These are phyloP conservation scores for Pseudogymnoascus sp. DNA, from an alignment of 2,329 filamentous ascomycete species.

Conservation along the genomic window DNA sequence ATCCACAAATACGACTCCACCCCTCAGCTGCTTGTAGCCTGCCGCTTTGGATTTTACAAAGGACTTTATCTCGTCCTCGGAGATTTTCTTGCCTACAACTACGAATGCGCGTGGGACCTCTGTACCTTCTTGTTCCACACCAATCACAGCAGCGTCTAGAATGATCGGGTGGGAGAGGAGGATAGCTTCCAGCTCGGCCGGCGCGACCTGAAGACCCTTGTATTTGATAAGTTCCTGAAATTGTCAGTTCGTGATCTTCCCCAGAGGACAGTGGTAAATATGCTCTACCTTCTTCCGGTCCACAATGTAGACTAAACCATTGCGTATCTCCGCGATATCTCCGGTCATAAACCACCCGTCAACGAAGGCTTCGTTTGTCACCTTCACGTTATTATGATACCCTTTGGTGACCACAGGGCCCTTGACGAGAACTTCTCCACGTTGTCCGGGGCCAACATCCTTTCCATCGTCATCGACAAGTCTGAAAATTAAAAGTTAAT, in stretches of 20 bases:
- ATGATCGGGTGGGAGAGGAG: constrained; percentile 32
- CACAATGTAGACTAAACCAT: constrained; percentile 50
- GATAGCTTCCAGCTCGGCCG: constrained; percentile 35
- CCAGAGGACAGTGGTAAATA: not conserved
- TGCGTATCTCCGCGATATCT: constrained; percentile 23
- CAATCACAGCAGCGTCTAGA: constrained; percentile 54
- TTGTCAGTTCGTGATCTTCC: not conserved
- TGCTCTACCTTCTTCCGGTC: constrained; percentile 53
- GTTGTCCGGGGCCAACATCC: constrained; percentile 43
- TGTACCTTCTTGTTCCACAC: constrained; percentile 36
- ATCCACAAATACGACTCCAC: constrained; percentile 61
- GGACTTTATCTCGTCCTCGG: constrained; percentile 45
- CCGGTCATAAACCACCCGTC: not conserved
- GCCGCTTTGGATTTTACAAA: constrained; percentile 54
- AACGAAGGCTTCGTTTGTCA: not conserved
- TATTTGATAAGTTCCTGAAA: constrained; percentile 41
- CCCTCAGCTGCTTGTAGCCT: constrained; percentile 59
- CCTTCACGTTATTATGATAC: constrained; percentile 58
- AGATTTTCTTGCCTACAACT: constrained; percentile 30
- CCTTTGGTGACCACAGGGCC: constrained; percentile 67
- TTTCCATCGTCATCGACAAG: constrained; percentile 52
- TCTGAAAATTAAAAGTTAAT: constrained; percentile 32
- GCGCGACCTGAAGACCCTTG: constrained; percentile 36
- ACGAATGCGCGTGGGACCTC: constrained; percentile 55
- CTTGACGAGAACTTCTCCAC: constrained; percentile 65